Evolutionary conservation across 768 basidiomycete species (phyloP), one percentile per base, ranked within the genome.

Genomic region (Chiua virens): DNA sequence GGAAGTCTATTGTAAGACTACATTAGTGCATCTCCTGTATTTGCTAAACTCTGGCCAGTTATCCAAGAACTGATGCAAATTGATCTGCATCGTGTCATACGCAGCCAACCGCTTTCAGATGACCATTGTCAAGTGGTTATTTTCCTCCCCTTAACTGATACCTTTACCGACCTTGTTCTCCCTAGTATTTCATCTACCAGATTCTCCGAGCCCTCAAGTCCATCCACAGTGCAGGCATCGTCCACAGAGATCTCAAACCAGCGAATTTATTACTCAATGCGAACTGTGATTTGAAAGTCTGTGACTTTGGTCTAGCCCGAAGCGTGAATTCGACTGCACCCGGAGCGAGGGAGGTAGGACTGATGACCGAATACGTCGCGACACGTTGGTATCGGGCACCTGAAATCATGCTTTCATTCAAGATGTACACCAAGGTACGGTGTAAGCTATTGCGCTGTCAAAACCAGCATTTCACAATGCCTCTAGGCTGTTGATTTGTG

Each of bases 351-450:
- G 86, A 87, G 60, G 73, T 76, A 21, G 85, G 85, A 3, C 64
- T 85, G 52, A 86, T 87, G 86, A 86, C 85, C 21, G 87, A 89
- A 72, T 92, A 91, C 61, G 92, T 96, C 47, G 92, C 92, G 3
- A 95, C 93, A 46, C 74, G 92, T 47, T 95, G 91, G 92, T 96
- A 94, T 67, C 83, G 91, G 42, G 92, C 93, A 0, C 92, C 92
- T 0, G 93, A 96, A 69, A 92, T 95, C 65, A 96, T 96, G 92
- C 76, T 94, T 45, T 90, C 87, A 4, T 94, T 93, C 81, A 91
- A 92, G 73, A 87, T 87, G 83, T 87, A 87, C 65, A 86, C 85
- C 50, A 86, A 86, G 75, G 85, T 82, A 55, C 18, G 54, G 23
- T 34, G 30, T 21, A 35, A 47, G 46, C 30, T 27, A 34, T 41